Percentiles rank a stretch among this genome's conserved stretches.
phyloP scores from a whole-genome alignment of 495 filamentous ascomycete genomes.

The Aspergillus sclerotioniger region DNA sequence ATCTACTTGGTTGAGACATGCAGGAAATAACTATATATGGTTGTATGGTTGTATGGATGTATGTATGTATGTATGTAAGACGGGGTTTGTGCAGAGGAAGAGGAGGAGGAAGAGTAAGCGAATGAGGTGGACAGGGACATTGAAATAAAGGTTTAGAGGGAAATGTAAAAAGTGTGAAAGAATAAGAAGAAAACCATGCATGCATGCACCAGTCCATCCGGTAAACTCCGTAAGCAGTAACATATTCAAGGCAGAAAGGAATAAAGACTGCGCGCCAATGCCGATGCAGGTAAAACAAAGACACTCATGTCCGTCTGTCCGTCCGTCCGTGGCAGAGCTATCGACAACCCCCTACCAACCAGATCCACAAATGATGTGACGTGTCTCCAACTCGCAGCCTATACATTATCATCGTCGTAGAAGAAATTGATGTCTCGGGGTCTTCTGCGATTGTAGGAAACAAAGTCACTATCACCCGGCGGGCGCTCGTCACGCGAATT shows the following conservation, averaged over 20 bases:
- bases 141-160: neutral
- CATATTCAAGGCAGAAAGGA: too few species aligned
- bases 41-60: too few species aligned
- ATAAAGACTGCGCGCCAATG: too few species aligned
- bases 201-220: too few species aligned
- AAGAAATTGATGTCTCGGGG: conserved; percentile 85
- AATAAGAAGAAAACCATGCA: too few species aligned
- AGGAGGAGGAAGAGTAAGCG: neutral
- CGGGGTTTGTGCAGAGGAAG: neutral
- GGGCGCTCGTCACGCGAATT: conserved; percentile 88
- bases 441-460: conserved; percentile 68
- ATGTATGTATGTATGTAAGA: neutral
- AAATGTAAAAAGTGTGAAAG: neutral
- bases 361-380: too few species aligned
- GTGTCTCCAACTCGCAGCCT: neutral
- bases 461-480: conserved; percentile 82
- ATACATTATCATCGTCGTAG: conserved; percentile 80
- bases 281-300: too few species aligned
- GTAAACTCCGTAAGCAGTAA: too few species aligned
- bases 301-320: neutral
- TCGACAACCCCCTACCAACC: neutral
- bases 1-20: too few species aligned
- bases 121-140: neutral
- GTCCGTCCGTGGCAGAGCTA: neutral
- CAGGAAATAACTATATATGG: neutral